Conservation (phyloP, 768 basidiomycete species). For the Tricholoma furcatifolium region DNA sequence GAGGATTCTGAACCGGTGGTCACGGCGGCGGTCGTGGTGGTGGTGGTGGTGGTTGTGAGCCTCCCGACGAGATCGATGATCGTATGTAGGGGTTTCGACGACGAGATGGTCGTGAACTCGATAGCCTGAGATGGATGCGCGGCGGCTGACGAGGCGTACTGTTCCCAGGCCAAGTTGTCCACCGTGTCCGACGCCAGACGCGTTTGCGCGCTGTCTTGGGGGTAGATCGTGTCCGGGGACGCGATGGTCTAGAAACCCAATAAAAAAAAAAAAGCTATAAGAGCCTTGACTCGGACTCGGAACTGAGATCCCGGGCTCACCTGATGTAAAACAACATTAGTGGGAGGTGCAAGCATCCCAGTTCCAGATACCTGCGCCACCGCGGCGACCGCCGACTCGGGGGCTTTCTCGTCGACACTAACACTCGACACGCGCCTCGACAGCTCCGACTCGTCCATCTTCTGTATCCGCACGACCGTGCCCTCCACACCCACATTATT, state of each 20-base stretch:
- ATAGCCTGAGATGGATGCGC: slow-evolving; percentile 45
- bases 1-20: no score
- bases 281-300: neutral
- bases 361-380: no score
- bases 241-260: slow-evolving; percentile 37
- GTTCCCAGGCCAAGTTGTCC: slow-evolving; percentile 76
- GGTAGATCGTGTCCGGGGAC: slow-evolving; percentile 74
- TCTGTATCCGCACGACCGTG: slow-evolving; percentile 66
- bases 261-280: neutral
- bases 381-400: slow-evolving; percentile 4
- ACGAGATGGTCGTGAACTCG: slow-evolving; percentile 50
- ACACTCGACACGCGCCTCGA: slow-evolving; percentile 27
- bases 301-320: slow-evolving; percentile 22
- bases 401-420: slow-evolving; percentile 15
- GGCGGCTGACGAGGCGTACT: slow-evolving; percentile 42
- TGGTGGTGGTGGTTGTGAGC: slow-evolving; percentile 22
- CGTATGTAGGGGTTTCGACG: slow-evolving; percentile 55
- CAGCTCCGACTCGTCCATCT: slow-evolving; percentile 37
- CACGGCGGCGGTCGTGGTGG: no score
- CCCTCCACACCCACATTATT: slow-evolving; percentile 59
- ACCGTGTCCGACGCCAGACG: slow-evolving; percentile 78
- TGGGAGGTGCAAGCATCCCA: no score
- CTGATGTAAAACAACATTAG: slow-evolving; percentile 27
- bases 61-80: slow-evolving; percentile 45
- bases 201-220: slow-evolving; percentile 57